phyloP scores from a whole-genome alignment of 2,329 filamentous ascomycete genomes.

The Aspergillus proliferans region DNA sequence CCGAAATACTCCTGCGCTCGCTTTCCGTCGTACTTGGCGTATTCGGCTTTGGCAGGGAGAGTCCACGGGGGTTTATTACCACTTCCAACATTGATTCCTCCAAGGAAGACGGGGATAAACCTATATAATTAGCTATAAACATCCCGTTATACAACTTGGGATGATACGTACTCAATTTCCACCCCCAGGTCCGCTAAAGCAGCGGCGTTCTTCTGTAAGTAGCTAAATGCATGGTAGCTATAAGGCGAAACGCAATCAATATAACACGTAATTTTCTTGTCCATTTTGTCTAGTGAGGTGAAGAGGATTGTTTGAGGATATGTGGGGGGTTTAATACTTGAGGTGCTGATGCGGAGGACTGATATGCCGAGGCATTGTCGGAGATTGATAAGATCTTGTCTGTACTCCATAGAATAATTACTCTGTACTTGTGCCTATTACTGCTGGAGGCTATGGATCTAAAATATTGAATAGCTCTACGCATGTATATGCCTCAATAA shows the following conservation, averaged over 20 bases:
- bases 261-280: conserved; percentile 59
- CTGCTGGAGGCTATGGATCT: too few species aligned
- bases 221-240: conserved; percentile 48
- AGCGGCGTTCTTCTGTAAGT: conserved; percentile 53
- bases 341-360: too few species aligned
- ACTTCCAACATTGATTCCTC: conserved; percentile 56
- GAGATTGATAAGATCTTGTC: too few species aligned
- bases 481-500: too few species aligned
- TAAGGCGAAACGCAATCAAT: conserved; percentile 62
- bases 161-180: conserved; percentile 55
- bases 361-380: too few species aligned
- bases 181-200: conserved; percentile 54
- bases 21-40: conserved; percentile 46
- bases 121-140: conserved; percentile 32
- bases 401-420: too few species aligned
- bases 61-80: conserved; percentile 73
- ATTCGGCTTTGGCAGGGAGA: conserved; percentile 59
- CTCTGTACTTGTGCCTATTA: too few species aligned
- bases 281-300: conserved; percentile 39
- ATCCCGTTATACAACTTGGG: background rate
- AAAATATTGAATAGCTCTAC: too few species aligned
- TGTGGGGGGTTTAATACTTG: too few species aligned
- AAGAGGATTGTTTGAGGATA: too few species aligned
- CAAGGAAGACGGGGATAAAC: conserved; percentile 66
- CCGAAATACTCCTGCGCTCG: conserved; percentile 50